These are phyloP conservation scores for Chytriomyces sp. DNA, from an alignment of 192 early-diverging fungal species.

Conservation along the genomic window DNA sequence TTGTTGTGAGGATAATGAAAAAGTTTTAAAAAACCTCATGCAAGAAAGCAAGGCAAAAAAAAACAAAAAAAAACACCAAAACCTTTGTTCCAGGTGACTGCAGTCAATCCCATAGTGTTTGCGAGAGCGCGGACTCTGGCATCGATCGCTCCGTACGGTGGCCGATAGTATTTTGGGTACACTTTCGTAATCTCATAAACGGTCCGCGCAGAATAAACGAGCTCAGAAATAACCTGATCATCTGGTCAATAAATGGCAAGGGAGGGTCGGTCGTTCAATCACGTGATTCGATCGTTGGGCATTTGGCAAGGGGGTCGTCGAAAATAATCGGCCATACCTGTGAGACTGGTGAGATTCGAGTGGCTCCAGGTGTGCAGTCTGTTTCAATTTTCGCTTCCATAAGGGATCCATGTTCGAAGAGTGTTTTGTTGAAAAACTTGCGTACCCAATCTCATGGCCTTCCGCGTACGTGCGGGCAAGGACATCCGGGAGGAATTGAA, in stretches of 20 bases:
- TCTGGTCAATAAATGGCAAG: not conserved
- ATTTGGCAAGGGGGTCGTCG: not conserved
- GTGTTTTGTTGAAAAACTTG: not conserved
- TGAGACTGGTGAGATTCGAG: not conserved
- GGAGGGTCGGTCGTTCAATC: not conserved
- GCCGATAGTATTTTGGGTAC: constrained; percentile 61
- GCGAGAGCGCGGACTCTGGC: constrained; percentile 63
- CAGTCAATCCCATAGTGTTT: constrained; percentile 54
- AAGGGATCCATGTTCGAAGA: not conserved
- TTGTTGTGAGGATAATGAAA: no score
- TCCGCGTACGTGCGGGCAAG: not conserved
- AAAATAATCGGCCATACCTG: not conserved
- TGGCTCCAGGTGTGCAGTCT: not conserved
- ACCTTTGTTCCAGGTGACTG: constrained; percentile 46
- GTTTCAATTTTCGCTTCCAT: not conserved
- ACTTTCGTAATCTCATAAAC: constrained; percentile 58
- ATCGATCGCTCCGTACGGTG: constrained; percentile 67
- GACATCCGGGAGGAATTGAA: not conserved
- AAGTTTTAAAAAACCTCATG: no score
- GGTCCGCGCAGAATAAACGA: constrained; percentile 60
- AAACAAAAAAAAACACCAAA: not conserved
- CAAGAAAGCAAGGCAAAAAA: no score
- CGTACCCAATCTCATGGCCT: not conserved
- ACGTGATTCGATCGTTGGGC: not conserved
- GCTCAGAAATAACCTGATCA: constrained; percentile 63